Percentiles rank a stretch among this genome's conserved stretches.
phyloP scores from a whole-genome alignment of 2,329 filamentous ascomycete genomes.

The Fusarium decemcellulare region DNA sequence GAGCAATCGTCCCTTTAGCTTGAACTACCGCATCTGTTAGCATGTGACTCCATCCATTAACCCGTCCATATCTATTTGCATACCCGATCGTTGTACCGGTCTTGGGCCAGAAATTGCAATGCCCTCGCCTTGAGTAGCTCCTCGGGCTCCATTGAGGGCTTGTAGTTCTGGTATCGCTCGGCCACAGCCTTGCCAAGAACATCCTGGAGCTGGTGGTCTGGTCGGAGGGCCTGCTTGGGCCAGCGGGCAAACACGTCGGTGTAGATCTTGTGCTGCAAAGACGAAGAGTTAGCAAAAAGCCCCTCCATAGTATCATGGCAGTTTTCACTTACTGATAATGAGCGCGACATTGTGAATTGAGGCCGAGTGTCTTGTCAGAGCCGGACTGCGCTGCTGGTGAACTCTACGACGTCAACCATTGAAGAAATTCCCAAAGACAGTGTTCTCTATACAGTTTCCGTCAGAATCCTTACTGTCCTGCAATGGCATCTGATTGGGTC shows the following conservation, averaged over 20 bases:
- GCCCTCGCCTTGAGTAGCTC: conserved; percentile 72
- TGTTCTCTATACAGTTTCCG: background rate
- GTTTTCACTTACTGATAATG: conserved; percentile 47
- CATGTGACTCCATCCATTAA: background rate
- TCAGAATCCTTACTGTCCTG: conserved; percentile 36
- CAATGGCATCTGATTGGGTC: conserved; percentile 36
- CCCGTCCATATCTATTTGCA: conserved; percentile 26
- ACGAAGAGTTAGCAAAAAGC: background rate
- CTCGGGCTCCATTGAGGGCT: conserved; percentile 58
- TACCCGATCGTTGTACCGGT: conserved; percentile 72
- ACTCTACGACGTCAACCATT: conserved; percentile 46
- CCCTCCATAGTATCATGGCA: background rate
- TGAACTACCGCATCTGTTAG: conserved; percentile 49
- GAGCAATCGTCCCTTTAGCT: conserved; percentile 64
- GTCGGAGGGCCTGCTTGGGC: conserved; percentile 75
- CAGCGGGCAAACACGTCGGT: conserved; percentile 64
- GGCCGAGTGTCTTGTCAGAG: conserved; percentile 14
- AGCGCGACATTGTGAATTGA: conserved; percentile 52
- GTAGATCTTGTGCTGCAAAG: conserved; percentile 53
- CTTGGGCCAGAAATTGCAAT: conserved; percentile 70
- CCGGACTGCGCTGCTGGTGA: conserved; percentile 5
- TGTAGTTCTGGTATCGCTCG: conserved; percentile 52
- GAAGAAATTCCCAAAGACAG: conserved; percentile 45
- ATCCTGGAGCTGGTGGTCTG: conserved; percentile 73
- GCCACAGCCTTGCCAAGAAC: conserved; percentile 60